Conservation (phyloP, 352 stramenopile species). For the Globisporangium parvum region DNA sequence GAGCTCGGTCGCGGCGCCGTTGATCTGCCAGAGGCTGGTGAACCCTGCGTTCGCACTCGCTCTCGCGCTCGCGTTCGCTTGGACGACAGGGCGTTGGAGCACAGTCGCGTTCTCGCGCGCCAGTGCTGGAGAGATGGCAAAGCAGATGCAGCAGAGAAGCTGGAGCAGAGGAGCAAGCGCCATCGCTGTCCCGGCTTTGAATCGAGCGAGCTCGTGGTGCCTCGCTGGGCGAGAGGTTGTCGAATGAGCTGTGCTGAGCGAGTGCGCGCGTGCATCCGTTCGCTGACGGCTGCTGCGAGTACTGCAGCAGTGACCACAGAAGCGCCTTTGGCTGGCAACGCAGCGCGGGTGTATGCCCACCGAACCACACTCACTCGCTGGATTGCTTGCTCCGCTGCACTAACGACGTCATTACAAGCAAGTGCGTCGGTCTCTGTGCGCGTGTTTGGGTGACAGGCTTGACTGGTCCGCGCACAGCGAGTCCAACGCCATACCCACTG, state of each 20-base stretch:
- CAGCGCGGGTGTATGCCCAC: too few species aligned
- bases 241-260: background rate
- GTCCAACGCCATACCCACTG: too few species aligned
- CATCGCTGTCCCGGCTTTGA: background rate
- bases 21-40: slow-evolving; percentile 1
- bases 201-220: too few species aligned
- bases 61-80: background rate
- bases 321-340: background rate
- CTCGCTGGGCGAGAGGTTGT: background rate
- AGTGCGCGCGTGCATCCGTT: background rate
- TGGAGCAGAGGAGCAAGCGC: background rate
- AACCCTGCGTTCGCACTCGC: background rate
- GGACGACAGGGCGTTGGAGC: background rate
- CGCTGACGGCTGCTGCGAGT: too few species aligned
- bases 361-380: background rate
- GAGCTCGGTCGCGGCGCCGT: background rate
- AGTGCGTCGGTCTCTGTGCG: too few species aligned
- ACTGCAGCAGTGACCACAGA: background rate
- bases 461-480: too few species aligned
- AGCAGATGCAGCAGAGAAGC: background rate
- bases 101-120: slow-evolving; percentile 1
- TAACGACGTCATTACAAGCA: background rate
- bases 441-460: too few species aligned
- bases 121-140: background rate
- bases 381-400: background rate